phyloP scores from a whole-genome alignment of 208 protist species.

The Novymonas esmeraldas region DNA sequence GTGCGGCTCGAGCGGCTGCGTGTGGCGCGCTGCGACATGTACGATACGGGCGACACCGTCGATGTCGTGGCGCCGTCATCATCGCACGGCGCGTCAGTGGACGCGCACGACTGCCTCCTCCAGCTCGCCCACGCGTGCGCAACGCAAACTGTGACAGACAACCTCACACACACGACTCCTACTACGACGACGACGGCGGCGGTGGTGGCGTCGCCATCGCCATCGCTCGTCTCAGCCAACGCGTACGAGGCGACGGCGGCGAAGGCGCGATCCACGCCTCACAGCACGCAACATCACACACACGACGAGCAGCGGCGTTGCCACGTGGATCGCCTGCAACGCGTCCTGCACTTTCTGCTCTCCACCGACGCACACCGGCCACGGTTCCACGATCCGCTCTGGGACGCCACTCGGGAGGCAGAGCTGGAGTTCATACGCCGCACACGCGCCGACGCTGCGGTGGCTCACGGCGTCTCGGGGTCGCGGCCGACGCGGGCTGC shows the following conservation, averaged over 20 bases:
- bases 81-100: neutral
- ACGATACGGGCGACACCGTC: slow-evolving; percentile 6
- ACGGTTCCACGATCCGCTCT: slow-evolving; percentile 21
- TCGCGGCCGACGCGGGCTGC: too few relatives aligned
- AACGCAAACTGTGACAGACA: slow-evolving; percentile 12
- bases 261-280: too few relatives aligned
- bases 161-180: slow-evolving; percentile 15
- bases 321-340: slow-evolving; percentile 22
- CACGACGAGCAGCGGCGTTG: slow-evolving; percentile 6
- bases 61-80: neutral
- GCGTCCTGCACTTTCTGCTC: slow-evolving; percentile 33
- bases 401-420: slow-evolving; percentile 25
- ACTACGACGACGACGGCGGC: neutral
- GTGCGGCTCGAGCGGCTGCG: slow-evolving; percentile 26
- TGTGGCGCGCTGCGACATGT: slow-evolving; percentile 8
- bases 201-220: neutral
- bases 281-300: slow-evolving; percentile 21
- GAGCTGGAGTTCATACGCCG: slow-evolving; percentile 2
- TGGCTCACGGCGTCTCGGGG: neutral
- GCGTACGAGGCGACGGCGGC: too few relatives aligned
- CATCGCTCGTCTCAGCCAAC: too few relatives aligned
- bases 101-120: slow-evolving; percentile 8
- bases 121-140: slow-evolving; percentile 24
- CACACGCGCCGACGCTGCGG: neutral
- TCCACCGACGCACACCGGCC: slow-evolving; percentile 13